Base-by-base conservation (phyloP, 441 rosid species). In the Lepidium campestre region DNA sequence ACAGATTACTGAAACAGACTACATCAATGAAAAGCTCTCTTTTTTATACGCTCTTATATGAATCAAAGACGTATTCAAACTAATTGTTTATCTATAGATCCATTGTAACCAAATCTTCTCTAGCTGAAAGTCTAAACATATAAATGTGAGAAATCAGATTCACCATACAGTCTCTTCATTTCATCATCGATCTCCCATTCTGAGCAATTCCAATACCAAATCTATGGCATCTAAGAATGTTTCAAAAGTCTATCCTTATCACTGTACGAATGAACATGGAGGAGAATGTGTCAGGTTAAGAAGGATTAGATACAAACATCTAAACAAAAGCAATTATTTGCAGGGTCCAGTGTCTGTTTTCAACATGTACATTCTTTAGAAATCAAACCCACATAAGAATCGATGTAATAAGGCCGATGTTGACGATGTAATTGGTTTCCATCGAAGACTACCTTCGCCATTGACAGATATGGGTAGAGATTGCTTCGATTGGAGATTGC, bases 1-100 rank as follows among this genome's bases (percentile, higher is more conserved):
- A 66, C 57, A 47, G 78, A 52, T 40, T 49, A 62, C 39, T 65
- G 41, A 61, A 71, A 71, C 70, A 63, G 5, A 40, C 44, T 55
- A 54, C 59, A 61, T 29, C 39, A 22, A 62, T 35, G 69, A 55
- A 46, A 23, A 48, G 0, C 45, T 44, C 23, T 48, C 35, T 7
- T 52, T 12, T 31, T 47, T 8, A 7, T 29, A 29, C 23, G 0
- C 20, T 12, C 20, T 20, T 34, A 50, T 61, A 18, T 58, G 45
- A 29, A 29, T 29, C 31, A 25, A 8, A 42, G 31, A 70, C 19
- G 19, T 13, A 61, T 36, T 37, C 36, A 35, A 46, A 12, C 42
- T 25, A 7, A 27, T 19, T 12, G 59, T 48, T 67, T 46, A 32
- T 14, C 18, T 4, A 2, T 29, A 27, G 17, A 53, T 42, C 25